Evolutionary conservation across 768 basidiomycete species (phyloP).

Genomic region (Phlebiopsis gigantea): DNA sequence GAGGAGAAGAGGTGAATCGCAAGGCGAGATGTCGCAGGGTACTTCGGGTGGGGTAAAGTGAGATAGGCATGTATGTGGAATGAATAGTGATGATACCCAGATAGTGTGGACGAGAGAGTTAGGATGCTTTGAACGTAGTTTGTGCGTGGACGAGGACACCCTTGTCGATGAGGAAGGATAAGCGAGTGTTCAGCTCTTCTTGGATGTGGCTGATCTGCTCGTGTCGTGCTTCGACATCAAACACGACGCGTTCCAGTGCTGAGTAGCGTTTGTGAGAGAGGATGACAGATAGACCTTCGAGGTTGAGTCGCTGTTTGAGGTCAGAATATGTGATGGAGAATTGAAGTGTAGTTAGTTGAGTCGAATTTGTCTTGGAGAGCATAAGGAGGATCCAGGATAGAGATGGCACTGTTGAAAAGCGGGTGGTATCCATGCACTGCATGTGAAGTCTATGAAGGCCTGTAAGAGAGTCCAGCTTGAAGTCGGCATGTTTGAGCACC

Average conservation of each 20-base stretch:
- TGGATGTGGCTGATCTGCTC: not conserved
- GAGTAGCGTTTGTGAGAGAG: constrained; percentile 13
- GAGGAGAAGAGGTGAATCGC: not conserved
- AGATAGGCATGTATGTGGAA: not conserved
- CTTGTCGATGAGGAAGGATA: not conserved
- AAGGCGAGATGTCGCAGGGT: not conserved
- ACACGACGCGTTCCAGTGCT: constrained; percentile 6
- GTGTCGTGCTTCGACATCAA: constrained; percentile 8
- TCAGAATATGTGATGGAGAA: constrained; percentile 11
- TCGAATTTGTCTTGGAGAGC: constrained; percentile 12
- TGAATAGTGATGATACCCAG: no score
- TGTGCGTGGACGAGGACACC: not conserved
- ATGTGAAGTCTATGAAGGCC: constrained; percentile 14
- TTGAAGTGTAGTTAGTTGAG: constrained; percentile 6
- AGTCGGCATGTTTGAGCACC: constrained; percentile 11
- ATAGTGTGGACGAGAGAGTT: no score
- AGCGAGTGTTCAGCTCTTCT: not conserved
- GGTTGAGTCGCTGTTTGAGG: constrained; percentile 12
- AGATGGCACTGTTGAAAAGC: constrained; percentile 10
- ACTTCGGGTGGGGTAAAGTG: not conserved
- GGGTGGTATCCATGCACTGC: constrained; percentile 9
- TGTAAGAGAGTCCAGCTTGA: constrained; percentile 10
- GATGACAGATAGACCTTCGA: constrained; percentile 19
- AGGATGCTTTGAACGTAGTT: not conserved
- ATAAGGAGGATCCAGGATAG: constrained; percentile 21